Evolutionary conservation across 2,329 filamentous ascomycete species (phyloP), one percentile per base, ranked within the genome.

Genomic region (Fusarium sulawesiense): DNA sequence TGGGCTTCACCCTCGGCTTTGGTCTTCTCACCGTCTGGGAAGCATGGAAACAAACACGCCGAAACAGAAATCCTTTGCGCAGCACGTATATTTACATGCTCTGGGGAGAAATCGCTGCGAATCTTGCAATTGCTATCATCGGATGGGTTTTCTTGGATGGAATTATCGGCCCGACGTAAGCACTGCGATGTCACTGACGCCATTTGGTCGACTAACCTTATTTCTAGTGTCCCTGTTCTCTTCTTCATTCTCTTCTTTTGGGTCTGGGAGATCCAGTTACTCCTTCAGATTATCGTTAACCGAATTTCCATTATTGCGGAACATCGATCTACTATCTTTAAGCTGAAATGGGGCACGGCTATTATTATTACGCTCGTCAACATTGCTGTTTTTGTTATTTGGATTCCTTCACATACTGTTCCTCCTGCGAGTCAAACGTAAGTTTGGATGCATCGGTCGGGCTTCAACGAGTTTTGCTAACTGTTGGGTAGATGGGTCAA

Each of bases 221-320:
- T 3, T 2, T 27, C 21, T 29, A 79, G 79, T 2, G 58, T 80
- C 1, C 76, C 77, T 0, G 73, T 79, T 0, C 64, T 80, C 6
- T 79, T 81, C 56, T 80, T 79, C 41, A 77, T 81, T 34, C 62
- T 81, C 0, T 70, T 79, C 55, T 60, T 83, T 60, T 84, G 83
- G 82, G 78, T 80, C 0, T 78, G 83, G 27, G 76, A 84, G 58
- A 81, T 86, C 11, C 85, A 87, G 63, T 76, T 86, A 2, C 71
- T 87, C 2, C 81, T 87, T 76, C 84, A 87, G 66, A 87, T 87
- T 54, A 86, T 87, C 68, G 83, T 86, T 73, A 87, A 87, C 70
- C 81, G 85, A 55, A 83, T 86, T 25, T 80, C 82, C 1, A 80
- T 87, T 29, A 82, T 87, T 30, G 79, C 82, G 14, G 80, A 83